Percentiles rank a stretch among this genome's conserved stretches.
These are phyloP conservation scores for Aspergillus ustus DNA, from an alignment of 2,329 filamentous ascomycete genomes.

Conservation along the genomic window DNA sequence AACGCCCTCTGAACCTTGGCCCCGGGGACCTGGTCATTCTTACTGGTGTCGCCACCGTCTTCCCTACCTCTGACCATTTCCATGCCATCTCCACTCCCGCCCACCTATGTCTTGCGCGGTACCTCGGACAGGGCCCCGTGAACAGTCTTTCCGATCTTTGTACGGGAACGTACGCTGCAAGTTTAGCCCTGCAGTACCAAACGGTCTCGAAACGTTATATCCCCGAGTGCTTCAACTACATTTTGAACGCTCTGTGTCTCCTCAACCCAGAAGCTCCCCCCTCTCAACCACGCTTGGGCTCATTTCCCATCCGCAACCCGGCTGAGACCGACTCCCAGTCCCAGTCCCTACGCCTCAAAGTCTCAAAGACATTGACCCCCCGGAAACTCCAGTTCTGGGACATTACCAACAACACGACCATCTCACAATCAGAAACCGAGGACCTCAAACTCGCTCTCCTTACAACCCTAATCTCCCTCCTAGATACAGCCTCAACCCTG, in stretches of 20 bases:
- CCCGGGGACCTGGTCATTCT: constrained; percentile 82
- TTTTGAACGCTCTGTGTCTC: constrained; percentile 71
- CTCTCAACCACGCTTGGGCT: constrained; percentile 49
- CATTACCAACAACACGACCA: constrained; percentile 42
- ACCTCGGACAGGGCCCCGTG: constrained; percentile 77
- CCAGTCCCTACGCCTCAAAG: constrained; percentile 55
- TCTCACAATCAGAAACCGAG: constrained; percentile 30
- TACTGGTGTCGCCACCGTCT: constrained; percentile 80
- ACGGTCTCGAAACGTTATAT: constrained; percentile 82
- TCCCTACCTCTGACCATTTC: constrained; percentile 96
- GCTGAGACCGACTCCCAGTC: constrained; percentile 39
- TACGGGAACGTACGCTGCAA: constrained; percentile 77
- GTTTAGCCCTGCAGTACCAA: constrained; percentile 82
- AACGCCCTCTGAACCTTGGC: constrained; percentile 56
- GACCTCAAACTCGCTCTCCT: constrained; percentile 64
- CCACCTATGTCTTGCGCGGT: constrained; percentile 80
- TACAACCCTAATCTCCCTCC: constrained; percentile 65
- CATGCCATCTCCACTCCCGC: constrained; percentile 93
- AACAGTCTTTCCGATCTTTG: constrained; percentile 68
- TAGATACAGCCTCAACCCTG: constrained; percentile 70
- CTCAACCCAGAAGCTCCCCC: constrained; percentile 63
- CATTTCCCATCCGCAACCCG: constrained; percentile 64
- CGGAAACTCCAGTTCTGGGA: constrained; percentile 66
- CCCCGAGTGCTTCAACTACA: constrained; percentile 84
- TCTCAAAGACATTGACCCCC: constrained; percentile 38